phyloP scores from a whole-genome alignment of 495 filamentous ascomycete genomes.

The Aspergillus affinis region DNA sequence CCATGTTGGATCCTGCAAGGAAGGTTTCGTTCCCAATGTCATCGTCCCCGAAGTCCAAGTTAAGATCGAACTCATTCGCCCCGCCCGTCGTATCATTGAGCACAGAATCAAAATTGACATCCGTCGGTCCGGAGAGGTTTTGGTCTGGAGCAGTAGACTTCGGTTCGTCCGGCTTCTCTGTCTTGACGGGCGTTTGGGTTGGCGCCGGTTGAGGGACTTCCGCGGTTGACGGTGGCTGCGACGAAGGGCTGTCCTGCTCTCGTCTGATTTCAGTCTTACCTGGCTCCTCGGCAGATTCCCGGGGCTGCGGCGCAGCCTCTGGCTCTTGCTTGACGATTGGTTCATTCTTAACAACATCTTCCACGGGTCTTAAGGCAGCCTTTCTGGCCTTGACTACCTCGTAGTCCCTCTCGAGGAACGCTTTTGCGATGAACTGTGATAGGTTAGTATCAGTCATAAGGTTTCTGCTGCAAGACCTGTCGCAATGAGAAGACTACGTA shows the following conservation, averaged over 20 bases:
- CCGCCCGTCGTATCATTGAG: constrained; percentile 32
- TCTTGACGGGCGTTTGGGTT: constrained; percentile 25
- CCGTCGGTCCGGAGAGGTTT: constrained; percentile 25
- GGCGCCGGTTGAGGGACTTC: constrained; percentile 15
- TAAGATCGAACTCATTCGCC: constrained; percentile 44
- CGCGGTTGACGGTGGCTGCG: constrained; percentile 15
- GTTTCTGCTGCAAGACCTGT: neutral
- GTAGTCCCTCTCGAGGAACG: constrained; percentile 47
- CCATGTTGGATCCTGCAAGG: constrained; percentile 39
- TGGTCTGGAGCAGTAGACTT: constrained; percentile 18
- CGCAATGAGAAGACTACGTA: constrained; percentile 27
- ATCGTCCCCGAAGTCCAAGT: constrained; percentile 47
- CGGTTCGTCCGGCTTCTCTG: constrained; percentile 25
- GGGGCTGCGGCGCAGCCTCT: constrained; percentile 14
- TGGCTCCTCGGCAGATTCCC: constrained; percentile 17
- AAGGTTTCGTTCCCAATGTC: constrained; percentile 46
- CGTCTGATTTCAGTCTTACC: constrained; percentile 20
- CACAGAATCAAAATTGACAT: constrained; percentile 42
- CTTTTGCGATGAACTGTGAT: constrained; percentile 45
- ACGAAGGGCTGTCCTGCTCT: constrained; percentile 12
- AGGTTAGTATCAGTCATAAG: constrained; percentile 19
- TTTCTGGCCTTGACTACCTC: constrained; percentile 40
- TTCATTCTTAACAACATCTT: constrained; percentile 38
- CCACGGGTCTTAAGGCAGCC: constrained; percentile 24
- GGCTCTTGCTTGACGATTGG: constrained; percentile 19